Base-by-base conservation (phyloP, 768 basidiomycete genomes). In the Boletus vinaceobasis region DNA sequence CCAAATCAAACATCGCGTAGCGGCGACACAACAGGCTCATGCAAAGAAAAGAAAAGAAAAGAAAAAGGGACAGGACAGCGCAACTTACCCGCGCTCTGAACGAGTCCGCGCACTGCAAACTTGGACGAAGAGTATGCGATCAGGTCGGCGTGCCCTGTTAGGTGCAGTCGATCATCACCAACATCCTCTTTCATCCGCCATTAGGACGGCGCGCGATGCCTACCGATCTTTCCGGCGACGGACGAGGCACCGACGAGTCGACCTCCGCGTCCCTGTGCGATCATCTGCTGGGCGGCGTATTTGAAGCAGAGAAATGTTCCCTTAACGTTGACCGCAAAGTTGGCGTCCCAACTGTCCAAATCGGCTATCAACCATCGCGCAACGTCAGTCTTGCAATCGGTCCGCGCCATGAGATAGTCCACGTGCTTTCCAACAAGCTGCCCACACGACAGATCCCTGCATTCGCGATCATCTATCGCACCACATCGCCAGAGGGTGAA, bases 301-400 rank as follows among this genome's bases (percentile, higher is more conserved):
- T 62, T 63, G 53, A 60, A 71, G 39, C 57, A 71, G n/a, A 58
- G 75, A 47, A 63, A 66, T 13, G 45, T 48, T 3, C 60, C 65
- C 19, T 56, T 53, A 37, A 50, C 61, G 47, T 52, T 65, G 11
- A 61, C 56, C 8, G 48, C 54, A n/a, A 64, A 52, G 19, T 56
- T 42, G 74, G 64, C 62, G 67, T 77, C 59, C 63, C 37, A 60
- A 32, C 55, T 14, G 5, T 59, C 55, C 19, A 60, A 23, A 26
- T 55, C 31, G 32, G 54, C 60, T 69, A 32, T n/a, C 10, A 2
- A 21, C 37, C 21, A 19, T 43, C 48, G 14, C 4, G 27, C 21
- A 33, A 4, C 31, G 1, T 31, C 29, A 21, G 29, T 29, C 13
- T 3, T 39, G 26, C 26, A 19, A 21, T 6, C 10, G 2, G 23